Conservation (phyloP, 2,329 filamentous ascomycete species). For the Phialophora expanda region DNA sequence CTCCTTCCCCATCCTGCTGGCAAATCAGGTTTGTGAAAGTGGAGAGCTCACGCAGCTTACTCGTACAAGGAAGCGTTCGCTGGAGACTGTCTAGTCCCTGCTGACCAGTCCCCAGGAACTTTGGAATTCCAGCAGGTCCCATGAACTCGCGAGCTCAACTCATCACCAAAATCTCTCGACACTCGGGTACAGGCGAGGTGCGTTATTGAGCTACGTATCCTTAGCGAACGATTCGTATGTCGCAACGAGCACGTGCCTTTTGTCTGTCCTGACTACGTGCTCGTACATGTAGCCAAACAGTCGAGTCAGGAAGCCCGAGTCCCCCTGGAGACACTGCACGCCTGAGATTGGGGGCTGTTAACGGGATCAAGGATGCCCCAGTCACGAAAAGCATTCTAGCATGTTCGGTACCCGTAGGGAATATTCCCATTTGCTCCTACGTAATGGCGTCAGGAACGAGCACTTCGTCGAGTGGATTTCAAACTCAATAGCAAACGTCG, state of each 20-base stretch:
- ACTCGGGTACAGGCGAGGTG: not conserved
- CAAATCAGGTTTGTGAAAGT: not conserved
- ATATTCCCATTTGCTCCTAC: not conserved
- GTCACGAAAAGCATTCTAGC: not conserved
- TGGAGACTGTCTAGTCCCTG: not conserved
- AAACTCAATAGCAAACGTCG: not conserved
- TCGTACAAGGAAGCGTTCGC: not conserved
- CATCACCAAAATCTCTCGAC: not conserved
- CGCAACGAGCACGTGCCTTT: not conserved
- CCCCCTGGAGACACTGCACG: not conserved
- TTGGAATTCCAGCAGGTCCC: not conserved
- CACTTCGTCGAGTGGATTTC: not conserved
- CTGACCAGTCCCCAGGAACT: not conserved
- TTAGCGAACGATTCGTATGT: not conserved
- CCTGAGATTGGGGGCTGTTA: not conserved
- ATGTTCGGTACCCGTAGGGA: not conserved
- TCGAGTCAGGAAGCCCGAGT: not conserved
- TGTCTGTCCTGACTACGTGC: not conserved
- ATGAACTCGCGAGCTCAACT: not conserved
- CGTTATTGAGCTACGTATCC: not conserved
- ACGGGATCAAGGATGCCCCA: not conserved
- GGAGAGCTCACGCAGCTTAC: not conserved
- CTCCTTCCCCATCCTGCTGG: not conserved
- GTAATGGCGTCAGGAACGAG: not conserved
- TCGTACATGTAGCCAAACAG: not conserved